Conservation (phyloP, 495 filamentous ascomycete genomes). For the Hyaloscypha bicolor region DNA sequence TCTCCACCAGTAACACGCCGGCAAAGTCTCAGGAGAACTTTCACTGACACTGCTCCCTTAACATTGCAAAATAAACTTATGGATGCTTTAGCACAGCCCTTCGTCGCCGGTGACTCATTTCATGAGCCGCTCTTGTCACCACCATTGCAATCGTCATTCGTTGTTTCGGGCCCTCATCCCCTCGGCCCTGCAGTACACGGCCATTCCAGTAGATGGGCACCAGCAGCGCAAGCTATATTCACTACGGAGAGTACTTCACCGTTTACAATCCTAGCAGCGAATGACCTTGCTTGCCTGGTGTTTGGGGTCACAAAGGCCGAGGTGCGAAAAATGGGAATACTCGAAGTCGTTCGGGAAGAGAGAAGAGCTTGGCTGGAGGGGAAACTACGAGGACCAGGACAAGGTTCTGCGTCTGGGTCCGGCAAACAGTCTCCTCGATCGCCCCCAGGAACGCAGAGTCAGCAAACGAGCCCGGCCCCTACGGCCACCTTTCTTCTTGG, state of each 20-base stretch:
- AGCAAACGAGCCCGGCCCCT: conserved; percentile 44
- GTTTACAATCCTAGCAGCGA: conserved; percentile 96
- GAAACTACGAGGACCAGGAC: conserved; percentile 61
- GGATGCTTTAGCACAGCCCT: conserved; percentile 87
- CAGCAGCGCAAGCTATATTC: conserved; percentile 93
- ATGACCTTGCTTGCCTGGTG: conserved; percentile 92
- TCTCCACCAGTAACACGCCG: conserved; percentile 58
- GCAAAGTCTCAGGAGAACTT: conserved; percentile 81
- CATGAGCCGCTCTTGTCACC: conserved; percentile 47
- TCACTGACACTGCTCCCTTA: conserved; percentile 75
- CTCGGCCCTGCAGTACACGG: conserved; percentile 63
- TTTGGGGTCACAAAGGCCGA: conserved; percentile 95
- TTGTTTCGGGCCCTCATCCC: conserved; percentile 35
- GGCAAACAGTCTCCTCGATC: conserved; percentile 44
- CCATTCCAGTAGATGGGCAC: conserved; percentile 87
- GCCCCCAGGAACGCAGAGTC: conserved; percentile 44
- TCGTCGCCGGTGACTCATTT: conserved; percentile 54
- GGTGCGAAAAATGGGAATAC: conserved; percentile 89
- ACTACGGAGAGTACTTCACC: conserved; percentile 85
- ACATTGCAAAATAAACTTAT: conserved; percentile 81
- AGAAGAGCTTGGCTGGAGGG: conserved; percentile 86
- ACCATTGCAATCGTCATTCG: conserved; percentile 40
- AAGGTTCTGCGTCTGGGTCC: conserved; percentile 39
- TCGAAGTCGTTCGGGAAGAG: conserved; percentile 91
- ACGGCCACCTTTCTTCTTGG: conserved; percentile 55